Base-by-base conservation (phyloP, 2,329 filamentous ascomycete genomes). In the Fusarium sp. region DNA sequence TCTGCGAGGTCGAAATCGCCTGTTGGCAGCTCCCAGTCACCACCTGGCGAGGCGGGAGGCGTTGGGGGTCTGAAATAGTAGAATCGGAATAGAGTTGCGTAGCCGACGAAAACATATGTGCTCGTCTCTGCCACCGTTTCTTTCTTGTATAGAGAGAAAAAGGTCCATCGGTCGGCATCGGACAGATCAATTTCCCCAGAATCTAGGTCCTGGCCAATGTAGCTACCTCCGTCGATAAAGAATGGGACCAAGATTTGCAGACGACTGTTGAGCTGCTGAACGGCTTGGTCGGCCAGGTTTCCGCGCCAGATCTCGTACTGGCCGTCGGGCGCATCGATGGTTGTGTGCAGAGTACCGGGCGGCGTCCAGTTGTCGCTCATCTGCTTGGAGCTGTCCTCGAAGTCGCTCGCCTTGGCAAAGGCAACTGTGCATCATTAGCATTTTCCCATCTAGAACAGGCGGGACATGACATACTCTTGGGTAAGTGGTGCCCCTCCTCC, bases 181-280 rank as follows among this genome's bases (percentile, higher is more conserved):
- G 92, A 89, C 62, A 93, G 88, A 42, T 95, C 91, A 47, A 80
- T 87, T 67, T 94, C 89, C 18, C 89, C 82, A 5, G 83, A 83
- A 6, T 87, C 82, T 2, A 76, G 77, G 34, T 85, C 81, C 38
- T 85, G 79, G 11, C 85, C 89, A 54, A 98, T 91, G 40, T 90
- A 90, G 6, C 91, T 93, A n/a, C 95, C 96, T 31, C 94, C 96
- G 82, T 99, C 97, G 71, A 99, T 98, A 81, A 95, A 97, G 69
- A 98, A 87, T 18, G 94, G 91, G 6, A 95, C 90, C 38, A 97
- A 86, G 64, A 98, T 90, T 83, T 98, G 95, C 73, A 97, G 89
- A 62, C 95, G 94, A 70, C 90, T 90, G 78, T 98, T 87, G 42
- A 98, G 85, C 77, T 92, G 88, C 78, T 90, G 89, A 47, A 97